Conservation (phyloP, 139 green algal species). For the Chlamydomonas sphaeroides region DNA sequence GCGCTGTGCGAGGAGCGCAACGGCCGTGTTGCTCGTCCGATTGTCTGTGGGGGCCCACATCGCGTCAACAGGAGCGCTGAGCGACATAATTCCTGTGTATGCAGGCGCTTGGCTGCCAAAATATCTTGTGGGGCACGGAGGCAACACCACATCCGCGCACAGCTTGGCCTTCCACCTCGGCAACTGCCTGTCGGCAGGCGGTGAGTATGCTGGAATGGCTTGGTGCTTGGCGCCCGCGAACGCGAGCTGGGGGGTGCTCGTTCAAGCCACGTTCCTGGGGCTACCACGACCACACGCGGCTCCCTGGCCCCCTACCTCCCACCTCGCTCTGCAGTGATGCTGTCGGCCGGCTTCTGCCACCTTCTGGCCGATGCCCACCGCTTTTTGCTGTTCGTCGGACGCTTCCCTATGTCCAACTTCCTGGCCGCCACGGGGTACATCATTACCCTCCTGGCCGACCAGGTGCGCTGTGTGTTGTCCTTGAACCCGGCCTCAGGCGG, state of each 20-base stretch:
- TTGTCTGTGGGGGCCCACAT: too few relatives aligned
- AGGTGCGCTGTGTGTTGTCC: constrained; percentile 32
- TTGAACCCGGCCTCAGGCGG: too few relatives aligned
- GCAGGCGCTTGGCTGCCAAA: constrained; percentile 49
- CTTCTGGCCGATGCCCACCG: constrained; percentile 64
- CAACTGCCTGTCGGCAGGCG: constrained; percentile 82
- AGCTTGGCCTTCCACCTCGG: constrained; percentile 79
- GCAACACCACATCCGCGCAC: not conserved
- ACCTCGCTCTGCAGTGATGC: constrained; percentile 71
- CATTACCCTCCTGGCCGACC: constrained; percentile 59
- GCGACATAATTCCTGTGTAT: too few relatives aligned
- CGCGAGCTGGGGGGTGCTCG: too few relatives aligned
- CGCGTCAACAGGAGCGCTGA: too few relatives aligned
- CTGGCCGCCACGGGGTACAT: constrained; percentile 58
- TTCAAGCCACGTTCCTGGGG: too few relatives aligned
- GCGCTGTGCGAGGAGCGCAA: too few relatives aligned
- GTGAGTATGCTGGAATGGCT: constrained; percentile 29
- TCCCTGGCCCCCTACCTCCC: too few relatives aligned
- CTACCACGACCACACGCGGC: too few relatives aligned
- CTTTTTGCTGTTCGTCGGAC: constrained; percentile 51
- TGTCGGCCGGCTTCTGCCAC: constrained; percentile 82
- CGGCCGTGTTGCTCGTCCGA: too few relatives aligned
- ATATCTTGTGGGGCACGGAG: constrained; percentile 23
- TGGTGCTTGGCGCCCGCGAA: not conserved
- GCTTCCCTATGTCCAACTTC: constrained; percentile 56